Base-by-base conservation (phyloP, 1,139 yeast species). In the Yamadazyma diddensiae region DNA sequence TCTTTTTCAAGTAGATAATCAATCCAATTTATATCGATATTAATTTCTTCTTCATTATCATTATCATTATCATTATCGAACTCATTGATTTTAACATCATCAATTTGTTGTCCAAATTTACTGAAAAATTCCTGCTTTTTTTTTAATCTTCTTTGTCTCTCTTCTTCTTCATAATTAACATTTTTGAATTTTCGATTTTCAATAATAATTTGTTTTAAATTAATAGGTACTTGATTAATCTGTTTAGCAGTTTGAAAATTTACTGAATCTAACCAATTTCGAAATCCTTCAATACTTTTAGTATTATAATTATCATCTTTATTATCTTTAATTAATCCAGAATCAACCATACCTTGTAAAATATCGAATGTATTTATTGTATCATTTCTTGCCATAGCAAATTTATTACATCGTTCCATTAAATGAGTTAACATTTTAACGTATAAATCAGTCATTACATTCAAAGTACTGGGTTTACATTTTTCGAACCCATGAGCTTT, bases 401-500 rank as follows among this genome's bases (percentile, higher is more conserved):
- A 57, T 35, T 47, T 55, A 16, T 61, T 45, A 2, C 80, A 57
- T 32, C 68, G 71, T 6, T 53, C 38, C 2, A 75, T 57, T 21
- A 83, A 50, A 20, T 73, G 55, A 28, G 59, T 57, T 23, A 84
- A 52, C 49, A 76, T 79, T 28, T 78, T 70, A 11, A 80, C 59
- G 48, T 79, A 71, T 5, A 84, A 43, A 43, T 82, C 92, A 1
- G 88, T 77, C 19, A 82, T 43, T 3, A 75, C 65, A 49, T 82
- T 82, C 9, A 84, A 60, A 6, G 80, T 70, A 6, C 73, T 61
- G 2, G 86, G 82, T 28, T 77, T 64, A 41, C 86, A 76, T 43
- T 79, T 68, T 46, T 84, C 94, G 44, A 84, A 80, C 1, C 94
- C 94, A 13, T 77, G 69, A 0, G 86, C 73, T 37, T 84, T 73